These are phyloP conservation scores for Suillus weaverae DNA, from an alignment of 768 basidiomycete genomes.

Conservation along the genomic window DNA sequence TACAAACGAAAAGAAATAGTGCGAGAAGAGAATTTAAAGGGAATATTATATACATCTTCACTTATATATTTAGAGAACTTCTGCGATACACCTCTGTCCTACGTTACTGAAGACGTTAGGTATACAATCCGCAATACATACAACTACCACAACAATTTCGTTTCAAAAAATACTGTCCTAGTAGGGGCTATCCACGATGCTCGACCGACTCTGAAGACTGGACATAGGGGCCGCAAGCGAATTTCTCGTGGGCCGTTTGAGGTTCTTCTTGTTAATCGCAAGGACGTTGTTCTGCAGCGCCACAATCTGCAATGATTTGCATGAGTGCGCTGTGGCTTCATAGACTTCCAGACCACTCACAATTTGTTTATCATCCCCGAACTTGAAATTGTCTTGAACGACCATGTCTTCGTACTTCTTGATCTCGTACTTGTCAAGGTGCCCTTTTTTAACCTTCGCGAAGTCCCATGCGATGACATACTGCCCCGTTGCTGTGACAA, in stretches of 20 bases:
- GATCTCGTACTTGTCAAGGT: slow-evolving; percentile 90
- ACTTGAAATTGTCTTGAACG: slow-evolving; percentile 97
- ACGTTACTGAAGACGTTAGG: slow-evolving; percentile 12
- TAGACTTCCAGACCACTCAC: slow-evolving; percentile 43
- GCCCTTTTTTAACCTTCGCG: slow-evolving; percentile 89
- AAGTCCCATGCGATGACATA: slow-evolving; percentile 99
- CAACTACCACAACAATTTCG: slow-evolving; percentile 1
- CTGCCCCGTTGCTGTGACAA: slow-evolving; percentile 90
- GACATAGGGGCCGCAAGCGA: slow-evolving; percentile 57
- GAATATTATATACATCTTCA: slow-evolving; percentile 22
- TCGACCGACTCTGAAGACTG: slow-evolving; percentile 50
- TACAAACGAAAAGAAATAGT: not conserved
- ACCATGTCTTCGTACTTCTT: slow-evolving; percentile 94
- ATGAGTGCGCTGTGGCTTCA: not conserved
- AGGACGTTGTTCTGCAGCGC: slow-evolving; percentile 93
- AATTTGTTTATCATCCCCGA: slow-evolving; percentile 96
- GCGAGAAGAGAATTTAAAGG: not conserved
- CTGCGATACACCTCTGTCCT: slow-evolving; percentile 6
- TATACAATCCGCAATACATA: slow-evolving; percentile 20
- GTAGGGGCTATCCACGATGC: slow-evolving; percentile 70
- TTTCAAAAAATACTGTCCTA: slow-evolving; percentile 28
- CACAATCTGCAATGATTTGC: slow-evolving; percentile 68
- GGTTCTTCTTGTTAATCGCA: slow-evolving; percentile 89
- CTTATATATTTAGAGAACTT: slow-evolving; percentile 16
- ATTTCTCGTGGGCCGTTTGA: slow-evolving; percentile 78